Evolutionary conservation across 768 basidiomycete species (phyloP).

Genomic region (Leucocoprinus sp.): DNA sequence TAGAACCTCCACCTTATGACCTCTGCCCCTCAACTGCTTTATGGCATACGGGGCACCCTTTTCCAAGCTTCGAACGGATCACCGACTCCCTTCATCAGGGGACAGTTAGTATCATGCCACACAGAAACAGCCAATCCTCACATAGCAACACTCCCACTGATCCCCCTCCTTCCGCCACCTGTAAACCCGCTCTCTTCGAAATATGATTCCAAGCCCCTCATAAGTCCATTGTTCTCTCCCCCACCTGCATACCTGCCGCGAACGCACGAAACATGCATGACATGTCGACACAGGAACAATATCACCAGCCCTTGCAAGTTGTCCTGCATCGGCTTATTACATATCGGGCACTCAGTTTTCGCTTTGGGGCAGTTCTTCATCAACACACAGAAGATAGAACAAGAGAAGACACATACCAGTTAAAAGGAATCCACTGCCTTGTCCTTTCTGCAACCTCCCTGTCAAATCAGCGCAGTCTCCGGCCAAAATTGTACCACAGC

Average conservation of each 20-base stretch:
- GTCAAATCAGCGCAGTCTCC: constrained; percentile 76
- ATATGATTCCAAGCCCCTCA: constrained; percentile 11
- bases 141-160: constrained; percentile 76
- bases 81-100: constrained; percentile 13
- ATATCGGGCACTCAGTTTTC: constrained; percentile 59
- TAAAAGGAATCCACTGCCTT: constrained; percentile 74
- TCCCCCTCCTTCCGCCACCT: constrained; percentile 31
- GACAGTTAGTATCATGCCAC: not conserved
- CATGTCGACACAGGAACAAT: constrained; percentile 82
- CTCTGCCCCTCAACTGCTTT: constrained; percentile 8
- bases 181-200: constrained; percentile 17
- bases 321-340: constrained; percentile 49
- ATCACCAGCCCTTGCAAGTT: constrained; percentile 54
- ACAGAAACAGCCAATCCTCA: constrained; percentile 30
- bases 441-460: constrained; percentile 58
- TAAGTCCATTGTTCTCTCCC: constrained; percentile 33
- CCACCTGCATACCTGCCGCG: constrained; percentile 51
- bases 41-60: constrained; percentile 15
- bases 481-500: constrained; percentile 81
- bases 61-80: constrained; percentile 11
- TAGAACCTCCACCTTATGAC: not conserved
- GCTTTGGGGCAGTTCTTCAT: constrained; percentile 31
- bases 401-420: constrained; percentile 42
- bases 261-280: constrained; percentile 75
- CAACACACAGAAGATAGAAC: not conserved